These are phyloP conservation scores for Dendrobium huoshanense DNA, from an alignment of 106 monocot species.

Conservation along the genomic window DNA sequence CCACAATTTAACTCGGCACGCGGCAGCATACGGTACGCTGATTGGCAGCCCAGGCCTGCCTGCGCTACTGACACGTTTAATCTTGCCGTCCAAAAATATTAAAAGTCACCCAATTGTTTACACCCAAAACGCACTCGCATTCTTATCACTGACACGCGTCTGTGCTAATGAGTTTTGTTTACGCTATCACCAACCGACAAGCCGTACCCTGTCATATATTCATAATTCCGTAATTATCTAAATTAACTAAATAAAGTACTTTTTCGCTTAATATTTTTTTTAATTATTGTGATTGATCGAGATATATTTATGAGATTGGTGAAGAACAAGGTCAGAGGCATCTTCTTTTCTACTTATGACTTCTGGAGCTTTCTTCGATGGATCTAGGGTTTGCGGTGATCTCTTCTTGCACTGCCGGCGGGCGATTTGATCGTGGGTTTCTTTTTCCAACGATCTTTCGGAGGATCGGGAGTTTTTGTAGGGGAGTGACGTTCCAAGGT, in stretches of 20 bases:
- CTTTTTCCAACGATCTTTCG: neutral
- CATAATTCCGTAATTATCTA: neutral
- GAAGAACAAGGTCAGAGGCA: neutral
- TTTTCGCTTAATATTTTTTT: neutral
- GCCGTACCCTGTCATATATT: neutral
- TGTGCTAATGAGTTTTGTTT: no score
- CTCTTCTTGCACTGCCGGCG: neutral
- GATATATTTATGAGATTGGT: neutral
- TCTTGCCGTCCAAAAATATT: neutral
- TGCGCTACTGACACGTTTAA: neutral
- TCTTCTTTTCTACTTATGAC: neutral
- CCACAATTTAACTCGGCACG: neutral
- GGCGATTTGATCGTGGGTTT: neutral
- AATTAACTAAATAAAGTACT: neutral
- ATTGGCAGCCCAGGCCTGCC: neutral
- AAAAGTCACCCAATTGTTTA: neutral
- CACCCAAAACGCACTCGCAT: neutral
- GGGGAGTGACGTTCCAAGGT: neutral
- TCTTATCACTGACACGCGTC: no score
- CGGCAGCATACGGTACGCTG: neutral
- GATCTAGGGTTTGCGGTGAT: constrained; percentile 1
- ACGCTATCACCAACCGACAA: neutral
- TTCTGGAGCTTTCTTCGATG: neutral
- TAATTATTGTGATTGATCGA: neutral
- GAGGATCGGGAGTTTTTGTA: neutral